Evolutionary conservation across 805 yeast genomes (phyloP), one percentile per base, ranked within the genome.

Genomic region (Dipodascopsis tothii): DNA sequence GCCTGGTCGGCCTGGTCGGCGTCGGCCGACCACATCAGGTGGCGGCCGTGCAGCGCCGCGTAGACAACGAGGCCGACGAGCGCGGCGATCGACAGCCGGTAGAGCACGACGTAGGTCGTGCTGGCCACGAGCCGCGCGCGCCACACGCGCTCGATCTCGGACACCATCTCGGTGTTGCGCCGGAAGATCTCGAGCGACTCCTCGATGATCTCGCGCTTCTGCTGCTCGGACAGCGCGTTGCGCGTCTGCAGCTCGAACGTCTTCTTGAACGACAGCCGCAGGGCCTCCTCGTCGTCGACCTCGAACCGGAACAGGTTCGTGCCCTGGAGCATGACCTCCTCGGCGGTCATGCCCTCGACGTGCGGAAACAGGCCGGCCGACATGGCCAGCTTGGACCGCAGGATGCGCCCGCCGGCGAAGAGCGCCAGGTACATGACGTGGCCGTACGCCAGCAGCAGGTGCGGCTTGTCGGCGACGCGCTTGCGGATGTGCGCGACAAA

Each of bases 391-490:
- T 78, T 74, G 0, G 87, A 78, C 47, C 80, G 68, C 76, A 85
- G 72, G 27, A 84, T 69, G 50, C 79, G 70, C 16, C 94, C 94
- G 40, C 95, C 95, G 1, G 94, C 94, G 66, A 84, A 84, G 40
- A 84, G 71, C 0, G 92, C 94, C 58, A 84, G 66, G 63, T 84
- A 84, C 77, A 84, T 72, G 38, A 83, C 92, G 60, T 84, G 95
- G 67, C 85, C 76, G 62, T 84, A 84, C 3, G 94, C 92, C 37
- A 84, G 67, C 30, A 84, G 62, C 18, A 83, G 62, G 54, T 81
- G 75, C 5, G 95, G 94, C 57, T 80, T 79, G 36, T 73, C 78
- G 35, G 58, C 58, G 28, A 81, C 73, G 5, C 70, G 71, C 38
- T 64, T 60, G 32, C 68, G 64, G 44, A 84, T 81, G 59, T 81